Base-by-base conservation (phyloP, 352 stramenopile genomes). In the Globisporangium cystogenes region DNA sequence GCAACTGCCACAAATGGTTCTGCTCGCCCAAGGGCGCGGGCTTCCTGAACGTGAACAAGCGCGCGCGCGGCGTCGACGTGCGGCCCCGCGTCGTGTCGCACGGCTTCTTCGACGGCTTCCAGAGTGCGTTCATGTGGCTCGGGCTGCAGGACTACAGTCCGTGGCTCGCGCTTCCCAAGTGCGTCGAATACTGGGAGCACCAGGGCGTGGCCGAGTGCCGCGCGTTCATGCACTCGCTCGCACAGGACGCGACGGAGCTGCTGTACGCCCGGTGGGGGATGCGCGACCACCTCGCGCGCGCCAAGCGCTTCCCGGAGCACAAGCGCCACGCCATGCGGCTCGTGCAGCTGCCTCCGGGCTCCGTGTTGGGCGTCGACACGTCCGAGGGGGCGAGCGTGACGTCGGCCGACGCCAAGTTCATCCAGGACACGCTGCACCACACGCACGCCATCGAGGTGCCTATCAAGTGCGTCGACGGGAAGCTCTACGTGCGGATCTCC, bases 1-100 rank as follows among this genome's bases (percentile, higher is more conserved):
- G 82, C 29, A 98, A 98, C 70, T 96, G 86, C 62, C 95, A 98
- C 73, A 98, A 98, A 61, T 98, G 93, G 92, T 90, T 98, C 36
- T 93, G 85, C 26, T 87, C 89, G 16, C 79, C 91, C 4, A 80
- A 88, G 40, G 92, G 91, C 5, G 85, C 87, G 0, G 95, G 83
- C 0, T 86, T 98, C 57, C 57, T 98, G 40, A 89, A 97, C 29
- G 81, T 84, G 46, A 85, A 64, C 59, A 67, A 64, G 50, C 72
- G 48, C 42, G 65, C 51, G 16, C 42, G 43, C 7, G 2, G 16
- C 5, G 36, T 65, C 4, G 27, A 45, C 24, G 67, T 87, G 29
- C 59, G 63, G 10, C 93, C 93, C 10, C 85, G 84, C 7, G 75
- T 98, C 16, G 76, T 97, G n/a, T 97, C 87, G 7, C 93, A 98